Base-by-base conservation (phyloP, 768 basidiomycete species). In the Hemileccinum impolitum region DNA sequence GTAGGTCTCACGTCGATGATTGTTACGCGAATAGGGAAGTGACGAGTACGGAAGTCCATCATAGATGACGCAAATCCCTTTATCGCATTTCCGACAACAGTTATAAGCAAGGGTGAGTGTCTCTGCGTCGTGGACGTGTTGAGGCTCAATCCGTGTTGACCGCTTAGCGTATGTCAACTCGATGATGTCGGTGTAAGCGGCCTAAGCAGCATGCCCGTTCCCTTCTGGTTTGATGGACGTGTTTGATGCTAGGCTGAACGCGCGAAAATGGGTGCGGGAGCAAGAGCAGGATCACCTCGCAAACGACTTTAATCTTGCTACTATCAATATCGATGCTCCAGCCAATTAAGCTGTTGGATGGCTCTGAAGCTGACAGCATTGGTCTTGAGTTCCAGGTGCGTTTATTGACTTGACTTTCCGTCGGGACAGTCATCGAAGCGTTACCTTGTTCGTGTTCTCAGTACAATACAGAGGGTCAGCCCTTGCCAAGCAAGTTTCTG, bases 401-500 rank as follows among this genome's bases (percentile, higher is more conserved):
- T 63, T 6, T 2, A 39, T 48, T 52, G 35, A 64, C 48, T 79
- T 79, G 75, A 6, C 7, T 37, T 47, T 44, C 30, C 15, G 6
- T 32, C 15, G 32, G 45, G 30, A 43, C 35, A 19, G 37, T 39
- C 17, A 17, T 46, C 45, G 21, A 41, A 40, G 30, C 4, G n/a
- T 14, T 23, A 4, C 37, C 31, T 15, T 17, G 11, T 34, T 25
- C 15, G 13, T 31, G 14, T 39, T 11, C 30, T 10, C 59, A 91
- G 87, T 92, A 83, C 57, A 91, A 94, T 63, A 88, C 83, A n/a
- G 91, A 93, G 47, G 90, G 91, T 57, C 78, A 87, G 25, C 90
- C 91, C 2, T 76, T 79, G 6, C 81, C 82, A 1, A 87, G 87
- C 69, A 91, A 89, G 63, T 94, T 91, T 70, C 70, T 93, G 23